Evolutionary conservation across 2,329 filamentous ascomycete species (phyloP).

Genomic region (Calonectria multiphialidica): DNA sequence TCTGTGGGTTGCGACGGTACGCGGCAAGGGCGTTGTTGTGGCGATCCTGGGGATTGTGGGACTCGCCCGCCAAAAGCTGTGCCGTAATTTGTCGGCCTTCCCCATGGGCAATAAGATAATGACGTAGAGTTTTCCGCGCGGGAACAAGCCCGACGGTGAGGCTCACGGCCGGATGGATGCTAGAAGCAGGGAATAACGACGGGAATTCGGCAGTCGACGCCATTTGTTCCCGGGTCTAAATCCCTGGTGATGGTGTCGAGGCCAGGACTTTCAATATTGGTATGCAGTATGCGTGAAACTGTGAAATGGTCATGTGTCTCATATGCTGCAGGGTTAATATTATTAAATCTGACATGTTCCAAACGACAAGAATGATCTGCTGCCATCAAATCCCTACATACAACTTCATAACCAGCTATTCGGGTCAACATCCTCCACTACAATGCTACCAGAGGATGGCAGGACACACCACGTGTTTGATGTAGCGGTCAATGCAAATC

Average conservation of each 20-base stretch:
- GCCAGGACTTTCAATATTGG: background rate
- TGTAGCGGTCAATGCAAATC: background rate
- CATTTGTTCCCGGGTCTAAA: background rate
- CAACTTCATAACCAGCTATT: background rate
- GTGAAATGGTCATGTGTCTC: background rate
- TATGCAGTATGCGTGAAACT: background rate
- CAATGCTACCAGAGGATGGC: background rate
- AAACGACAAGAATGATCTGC: background rate
- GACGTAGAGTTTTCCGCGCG: background rate
- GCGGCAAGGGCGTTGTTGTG: conserved; percentile 1
- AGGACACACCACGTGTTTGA: background rate
- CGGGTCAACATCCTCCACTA: background rate
- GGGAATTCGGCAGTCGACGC: background rate
- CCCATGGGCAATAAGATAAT: conserved; percentile 9
- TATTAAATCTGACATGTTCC: background rate
- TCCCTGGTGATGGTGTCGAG: background rate
- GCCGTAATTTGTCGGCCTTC: background rate
- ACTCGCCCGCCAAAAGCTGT: background rate
- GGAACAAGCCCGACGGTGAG: background rate
- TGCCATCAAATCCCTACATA: background rate
- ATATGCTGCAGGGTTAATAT: background rate
- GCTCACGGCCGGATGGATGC: background rate
- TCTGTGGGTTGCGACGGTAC: background rate
- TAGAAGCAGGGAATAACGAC: background rate
- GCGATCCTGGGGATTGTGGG: conserved; percentile 4